These are phyloP conservation scores for Trichosanthes truncata DNA, from an alignment of 306 rosid species.

Conservation along the genomic window DNA sequence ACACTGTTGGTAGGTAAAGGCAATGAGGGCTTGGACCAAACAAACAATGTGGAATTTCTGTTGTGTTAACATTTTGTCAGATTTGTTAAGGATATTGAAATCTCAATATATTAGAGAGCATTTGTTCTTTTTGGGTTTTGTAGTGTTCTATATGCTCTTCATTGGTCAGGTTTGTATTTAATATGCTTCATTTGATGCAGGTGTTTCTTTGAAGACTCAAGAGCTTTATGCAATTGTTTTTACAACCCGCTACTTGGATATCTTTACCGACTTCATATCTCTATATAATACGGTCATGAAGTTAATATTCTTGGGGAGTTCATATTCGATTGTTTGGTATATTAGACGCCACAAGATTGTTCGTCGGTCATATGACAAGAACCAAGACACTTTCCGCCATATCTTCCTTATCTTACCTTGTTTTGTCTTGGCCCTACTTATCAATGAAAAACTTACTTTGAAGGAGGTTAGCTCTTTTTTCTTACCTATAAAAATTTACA, in stretches of 20 bases:
- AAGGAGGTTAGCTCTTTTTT: constrained; percentile 42
- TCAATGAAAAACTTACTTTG: constrained; percentile 71
- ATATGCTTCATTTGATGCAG: constrained; percentile 22
- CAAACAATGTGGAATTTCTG: not conserved
- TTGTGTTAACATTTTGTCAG: not conserved
- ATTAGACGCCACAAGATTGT: constrained; percentile 70
- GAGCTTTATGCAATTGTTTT: constrained; percentile 82
- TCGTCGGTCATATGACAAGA: constrained; percentile 80
- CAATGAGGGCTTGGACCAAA: not conserved
- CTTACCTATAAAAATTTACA: not conserved
- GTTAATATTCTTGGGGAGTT: constrained; percentile 84
- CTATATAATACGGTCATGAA: constrained; percentile 74
- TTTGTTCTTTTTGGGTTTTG: not conserved
- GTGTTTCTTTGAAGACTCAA: constrained; percentile 83
- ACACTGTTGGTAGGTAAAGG: not conserved
- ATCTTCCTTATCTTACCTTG: constrained; percentile 62
- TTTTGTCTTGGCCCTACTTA: constrained; percentile 50
- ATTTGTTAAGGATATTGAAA: not conserved
- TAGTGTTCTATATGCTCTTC: not conserved
- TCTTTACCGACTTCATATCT: constrained; percentile 49
- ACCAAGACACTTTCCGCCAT: constrained; percentile 83
- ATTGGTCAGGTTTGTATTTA: not conserved
- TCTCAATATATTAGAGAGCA: not conserved
- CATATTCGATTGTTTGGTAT: constrained; percentile 89
- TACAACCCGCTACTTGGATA: constrained; percentile 78